Evolutionary conservation across 768 basidiomycete genomes (phyloP).

Genomic region (Boletus subcaerulescens): DNA sequence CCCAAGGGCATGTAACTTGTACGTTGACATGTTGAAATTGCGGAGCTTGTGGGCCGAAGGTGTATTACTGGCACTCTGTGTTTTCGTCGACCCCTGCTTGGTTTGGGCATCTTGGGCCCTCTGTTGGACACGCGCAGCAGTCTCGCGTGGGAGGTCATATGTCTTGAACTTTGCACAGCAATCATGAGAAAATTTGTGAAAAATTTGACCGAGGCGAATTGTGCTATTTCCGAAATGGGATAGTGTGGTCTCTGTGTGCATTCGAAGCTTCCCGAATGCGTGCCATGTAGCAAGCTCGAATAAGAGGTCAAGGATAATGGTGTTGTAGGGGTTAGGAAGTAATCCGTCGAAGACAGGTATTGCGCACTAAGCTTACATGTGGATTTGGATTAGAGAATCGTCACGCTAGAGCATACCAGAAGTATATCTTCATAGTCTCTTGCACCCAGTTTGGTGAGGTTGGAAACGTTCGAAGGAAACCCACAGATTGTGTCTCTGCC

Average conservation of each 20-base stretch:
- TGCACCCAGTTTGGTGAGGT: not conserved
- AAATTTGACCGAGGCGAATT: not conserved
- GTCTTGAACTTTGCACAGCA: slow-evolving; percentile 25
- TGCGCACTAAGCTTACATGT: not conserved
- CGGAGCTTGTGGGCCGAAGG: not conserved
- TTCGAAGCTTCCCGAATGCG: not conserved
- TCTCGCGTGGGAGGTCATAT: slow-evolving; percentile 31
- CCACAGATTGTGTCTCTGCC: not conserved
- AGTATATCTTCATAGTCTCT: not conserved
- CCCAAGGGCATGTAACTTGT: slow-evolving; percentile 18
- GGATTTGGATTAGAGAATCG: not conserved
- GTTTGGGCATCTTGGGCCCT: not conserved
- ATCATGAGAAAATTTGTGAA: not conserved
- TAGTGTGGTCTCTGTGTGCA: not conserved
- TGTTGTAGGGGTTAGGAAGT: not conserved
- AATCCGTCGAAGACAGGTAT: not conserved
- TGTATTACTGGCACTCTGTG: not conserved
- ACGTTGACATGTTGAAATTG: slow-evolving; percentile 14
- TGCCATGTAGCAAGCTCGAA: not conserved
- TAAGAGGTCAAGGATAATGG: not conserved
- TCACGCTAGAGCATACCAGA: not conserved
- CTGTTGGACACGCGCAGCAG: slow-evolving; percentile 20
- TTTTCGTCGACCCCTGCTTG: too few species aligned
- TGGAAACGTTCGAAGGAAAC: not conserved
- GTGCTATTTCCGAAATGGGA: not conserved